A percentile compares a stretch with the other conserved stretches of the same genome.
Evolutionary conservation across 2,329 filamentous ascomycete genomes (phyloP).

Genomic region (Fusarium bactridioides): DNA sequence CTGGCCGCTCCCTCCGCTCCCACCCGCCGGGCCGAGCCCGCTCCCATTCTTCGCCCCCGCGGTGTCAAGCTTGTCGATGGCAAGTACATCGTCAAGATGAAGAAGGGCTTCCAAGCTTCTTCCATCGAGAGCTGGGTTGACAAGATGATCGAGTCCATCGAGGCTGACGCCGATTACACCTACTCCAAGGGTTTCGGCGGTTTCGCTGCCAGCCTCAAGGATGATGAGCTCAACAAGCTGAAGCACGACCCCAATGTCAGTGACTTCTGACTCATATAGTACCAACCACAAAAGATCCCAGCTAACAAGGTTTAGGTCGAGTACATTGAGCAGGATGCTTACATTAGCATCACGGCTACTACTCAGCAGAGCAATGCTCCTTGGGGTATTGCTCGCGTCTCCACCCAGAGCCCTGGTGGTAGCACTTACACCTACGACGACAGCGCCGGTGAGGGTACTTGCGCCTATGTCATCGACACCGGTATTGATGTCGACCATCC

Average conservation of each 20-base stretch:
- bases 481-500: slow-evolving; percentile 51
- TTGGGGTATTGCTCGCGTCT: slow-evolving; percentile 52
- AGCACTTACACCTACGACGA: slow-evolving; percentile 51
- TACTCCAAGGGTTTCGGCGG: slow-evolving; percentile 38
- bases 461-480: slow-evolving; percentile 57
- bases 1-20: slow-evolving; percentile 45
- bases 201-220: slow-evolving; percentile 41
- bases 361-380: slow-evolving; percentile 49
- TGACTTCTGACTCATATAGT: background rate
- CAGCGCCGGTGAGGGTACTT: slow-evolving; percentile 52
- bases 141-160: slow-evolving; percentile 40
- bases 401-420: slow-evolving; percentile 42
- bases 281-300: background rate
- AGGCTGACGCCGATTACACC: slow-evolving; percentile 45
- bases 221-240: slow-evolving; percentile 39
- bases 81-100: slow-evolving; percentile 52
- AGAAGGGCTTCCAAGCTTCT: slow-evolving; percentile 27
- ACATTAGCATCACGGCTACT: slow-evolving; percentile 40
- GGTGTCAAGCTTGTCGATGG: slow-evolving; percentile 44
- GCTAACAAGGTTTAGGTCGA: slow-evolving; percentile 41
- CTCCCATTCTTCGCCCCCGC: slow-evolving; percentile 46
- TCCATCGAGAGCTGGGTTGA: slow-evolving; percentile 27
- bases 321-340: slow-evolving; percentile 51
- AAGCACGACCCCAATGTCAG: slow-evolving; percentile 40
- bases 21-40: slow-evolving; percentile 44